Base-by-base conservation (phyloP, 2,329 filamentous ascomycete genomes). In the Aspergillus awamori region DNA sequence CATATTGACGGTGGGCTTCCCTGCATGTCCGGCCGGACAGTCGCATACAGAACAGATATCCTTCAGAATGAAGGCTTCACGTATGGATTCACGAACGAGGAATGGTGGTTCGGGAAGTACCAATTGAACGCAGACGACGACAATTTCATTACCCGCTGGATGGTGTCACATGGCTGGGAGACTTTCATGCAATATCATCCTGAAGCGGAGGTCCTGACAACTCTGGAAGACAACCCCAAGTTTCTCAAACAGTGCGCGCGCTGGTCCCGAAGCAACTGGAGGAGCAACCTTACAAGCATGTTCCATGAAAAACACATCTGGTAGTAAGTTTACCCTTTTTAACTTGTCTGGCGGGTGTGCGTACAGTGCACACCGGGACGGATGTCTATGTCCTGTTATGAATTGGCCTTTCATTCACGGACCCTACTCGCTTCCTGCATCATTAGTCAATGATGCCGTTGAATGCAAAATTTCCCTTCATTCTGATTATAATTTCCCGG, bases 211-310 rank as follows among this genome's bases (percentile, higher is more conserved):
- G 89, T 98, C 63, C 89, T 95, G 80, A 98, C 94, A 26, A 97
- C 93, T 3, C 84, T 98, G 43, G 94, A 97, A 77, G 91, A 94
- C 75, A 90, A 93, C 74, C 82, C 85, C 59, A 96, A 93, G 73
- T 98, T 96, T 73, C 82, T 98, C 65, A 94, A 92, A 74, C 94
- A 98, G 79, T 98, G 94, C 78, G 87, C 94, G 51, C 87, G 94
- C 52, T 98, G 94, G 94, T 93, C 95, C 47, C 88, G 94, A 72
- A 97, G 93, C 83, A 98, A 98, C 79, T 98, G 94, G 94, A 86
- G 94, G 74, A 97, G 93, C 82, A 98, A 98, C 77, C 89, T 92
- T 78, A 97, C 92, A 56, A 97, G 92, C 77, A 84, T 97, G 72
- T 85, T 94, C 66, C 86, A 87, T 65, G 94, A 97, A 79, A 83